phyloP scores from a whole-genome alignment of 2,329 filamentous ascomycete genomes.

The Chaetomium olivaceum region DNA sequence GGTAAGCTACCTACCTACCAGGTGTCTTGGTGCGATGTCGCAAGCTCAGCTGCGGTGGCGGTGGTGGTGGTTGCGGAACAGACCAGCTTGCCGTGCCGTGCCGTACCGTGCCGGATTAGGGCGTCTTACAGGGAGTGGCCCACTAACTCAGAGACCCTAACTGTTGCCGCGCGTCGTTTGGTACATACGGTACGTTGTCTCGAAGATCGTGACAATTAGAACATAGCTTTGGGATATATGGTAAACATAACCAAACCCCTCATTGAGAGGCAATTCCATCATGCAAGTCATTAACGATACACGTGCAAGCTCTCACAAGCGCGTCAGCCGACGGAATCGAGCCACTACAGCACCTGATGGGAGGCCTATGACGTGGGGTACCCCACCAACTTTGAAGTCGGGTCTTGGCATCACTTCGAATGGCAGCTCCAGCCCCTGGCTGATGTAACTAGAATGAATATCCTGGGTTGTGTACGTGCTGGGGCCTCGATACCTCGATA shows the following conservation, averaged over 20 bases:
- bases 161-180: background rate
- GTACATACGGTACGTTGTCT: background rate
- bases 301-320: slow-evolving; percentile 5
- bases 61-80: background rate
- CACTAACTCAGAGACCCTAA: background rate
- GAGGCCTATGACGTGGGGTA: slow-evolving; percentile 12
- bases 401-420: background rate
- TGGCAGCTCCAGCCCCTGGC: background rate
- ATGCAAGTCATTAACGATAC: background rate
- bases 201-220: background rate
- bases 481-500: too few relatives aligned
- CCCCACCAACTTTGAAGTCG: background rate
- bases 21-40: background rate
- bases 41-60: background rate
- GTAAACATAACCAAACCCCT: background rate
- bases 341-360: background rate
- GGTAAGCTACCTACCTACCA: background rate
- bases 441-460: too few relatives aligned
- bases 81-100: background rate
- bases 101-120: background rate
- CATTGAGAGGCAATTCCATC: background rate
- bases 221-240: background rate
- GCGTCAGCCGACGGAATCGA: slow-evolving; percentile 8
- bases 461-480: too few relatives aligned
- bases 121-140: background rate